Evolutionary conservation across 352 stramenopile genomes (phyloP).

Genomic region (Pythium dissimile): DNA sequence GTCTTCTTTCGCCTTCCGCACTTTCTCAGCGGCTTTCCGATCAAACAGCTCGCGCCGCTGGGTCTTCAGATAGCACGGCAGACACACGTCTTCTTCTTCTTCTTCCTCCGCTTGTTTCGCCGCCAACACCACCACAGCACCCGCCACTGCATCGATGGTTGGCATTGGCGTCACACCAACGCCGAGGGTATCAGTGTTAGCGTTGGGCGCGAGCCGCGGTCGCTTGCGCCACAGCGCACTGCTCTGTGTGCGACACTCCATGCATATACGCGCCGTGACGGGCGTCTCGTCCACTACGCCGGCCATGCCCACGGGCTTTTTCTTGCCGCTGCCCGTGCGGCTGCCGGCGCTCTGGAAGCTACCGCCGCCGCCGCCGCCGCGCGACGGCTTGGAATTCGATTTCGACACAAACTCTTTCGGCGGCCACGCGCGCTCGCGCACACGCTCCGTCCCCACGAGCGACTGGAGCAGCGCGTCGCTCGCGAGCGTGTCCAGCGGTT

Average conservation of each 20-base stretch:
- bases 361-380: slow-evolving; percentile 36
- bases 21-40: slow-evolving; percentile 45
- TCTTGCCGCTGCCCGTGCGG: slow-evolving; percentile 43
- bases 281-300: slow-evolving; percentile 41
- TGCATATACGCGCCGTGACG: slow-evolving; percentile 30
- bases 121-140: no score
- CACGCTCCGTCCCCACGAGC: slow-evolving; percentile 25
- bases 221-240: slow-evolving; percentile 65
- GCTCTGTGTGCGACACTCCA: slow-evolving; percentile 54
- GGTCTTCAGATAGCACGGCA: slow-evolving; percentile 70
- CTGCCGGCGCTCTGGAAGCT: slow-evolving; percentile 36
- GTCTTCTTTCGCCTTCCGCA: slow-evolving; percentile 36
- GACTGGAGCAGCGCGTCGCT: slow-evolving; percentile 15
- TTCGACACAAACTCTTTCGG: slow-evolving; percentile 75
- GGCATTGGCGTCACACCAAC: no score
- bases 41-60: slow-evolving; percentile 63
- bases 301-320: slow-evolving; percentile 51
- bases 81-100: slow-evolving; percentile 45
- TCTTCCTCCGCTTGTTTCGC: no score
- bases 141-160: no score
- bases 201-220: slow-evolving; percentile 10
- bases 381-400: slow-evolving; percentile 35
- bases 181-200: no score
- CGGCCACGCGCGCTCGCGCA: slow-evolving; percentile 70
- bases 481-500: not conserved